These are phyloP conservation scores for Zalaria obscura DNA, from an alignment of 2,329 filamentous ascomycete genomes.

Conservation along the genomic window DNA sequence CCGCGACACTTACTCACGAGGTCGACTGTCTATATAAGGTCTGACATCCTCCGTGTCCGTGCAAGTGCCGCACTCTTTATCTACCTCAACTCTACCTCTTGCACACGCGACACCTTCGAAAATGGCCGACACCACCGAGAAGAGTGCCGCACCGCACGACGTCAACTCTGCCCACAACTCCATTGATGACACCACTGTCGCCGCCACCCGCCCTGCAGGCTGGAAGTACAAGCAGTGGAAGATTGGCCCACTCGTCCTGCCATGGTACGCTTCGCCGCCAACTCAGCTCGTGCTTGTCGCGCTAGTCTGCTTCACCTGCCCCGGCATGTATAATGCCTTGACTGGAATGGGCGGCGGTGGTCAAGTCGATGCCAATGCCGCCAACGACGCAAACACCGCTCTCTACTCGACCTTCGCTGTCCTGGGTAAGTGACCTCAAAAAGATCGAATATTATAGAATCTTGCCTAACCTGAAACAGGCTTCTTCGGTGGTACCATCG, in stretches of 20 bases:
- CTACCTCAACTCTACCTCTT: not conserved
- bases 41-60: too few relatives aligned
- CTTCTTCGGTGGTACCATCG: conserved; percentile 55
- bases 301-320: conserved; percentile 39
- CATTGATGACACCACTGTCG: conserved; percentile 3
- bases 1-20: too few relatives aligned
- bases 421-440: conserved; percentile 21
- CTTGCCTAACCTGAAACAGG: conserved; percentile 10
- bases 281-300: conserved; percentile 35
- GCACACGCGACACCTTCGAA: conserved; percentile 4
- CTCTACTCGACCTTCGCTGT: conserved; percentile 60
- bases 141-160: conserved; percentile 8
- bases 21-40: too few relatives aligned
- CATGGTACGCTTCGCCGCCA: conserved; percentile 35
- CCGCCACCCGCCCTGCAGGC: conserved; percentile 22
- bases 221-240: conserved; percentile 34
- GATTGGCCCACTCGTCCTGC: conserved; percentile 26
- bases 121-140: conserved; percentile 7
- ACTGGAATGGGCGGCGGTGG: conserved; percentile 37
- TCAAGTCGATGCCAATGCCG: conserved; percentile 29
- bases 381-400: conserved; percentile 55
- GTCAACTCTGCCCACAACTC: conserved; percentile 6
- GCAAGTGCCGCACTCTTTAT: too few relatives aligned
- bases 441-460: too few relatives aligned
- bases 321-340: conserved; percentile 39